A percentile compares a stretch with the other conserved stretches of the same genome.
These are phyloP conservation scores for Colletotrichum higginsianum DNA, from an alignment of 2,329 filamentous ascomycete genomes.

Conservation along the genomic window DNA sequence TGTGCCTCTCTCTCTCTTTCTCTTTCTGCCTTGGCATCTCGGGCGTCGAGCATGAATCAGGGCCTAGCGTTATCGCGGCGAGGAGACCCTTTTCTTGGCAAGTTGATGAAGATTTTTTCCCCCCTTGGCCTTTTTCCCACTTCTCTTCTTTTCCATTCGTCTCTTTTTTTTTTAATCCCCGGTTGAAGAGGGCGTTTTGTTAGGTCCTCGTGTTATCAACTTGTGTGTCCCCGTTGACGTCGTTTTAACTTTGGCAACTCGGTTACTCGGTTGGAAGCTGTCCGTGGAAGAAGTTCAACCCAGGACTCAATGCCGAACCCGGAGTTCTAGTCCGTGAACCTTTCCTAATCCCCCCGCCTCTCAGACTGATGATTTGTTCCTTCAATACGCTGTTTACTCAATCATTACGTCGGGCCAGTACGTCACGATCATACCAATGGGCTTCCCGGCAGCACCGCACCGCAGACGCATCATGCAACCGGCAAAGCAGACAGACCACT, in stretches of 20 bases:
- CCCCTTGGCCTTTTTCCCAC: too few relatives aligned
- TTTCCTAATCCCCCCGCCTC: too few relatives aligned
- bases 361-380: too few relatives aligned
- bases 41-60: conserved; percentile 23
- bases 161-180: too few relatives aligned
- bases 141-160: too few relatives aligned
- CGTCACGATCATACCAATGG: too few relatives aligned
- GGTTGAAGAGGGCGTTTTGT: too few relatives aligned
- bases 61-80: conserved; percentile 21
- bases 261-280: too few relatives aligned
- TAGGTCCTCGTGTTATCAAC: neutral
- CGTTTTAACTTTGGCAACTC: neutral
- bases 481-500: neutral
- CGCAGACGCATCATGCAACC: neutral
- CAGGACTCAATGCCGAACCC: neutral
- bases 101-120: neutral
- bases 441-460: neutral
- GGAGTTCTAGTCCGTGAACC: neutral
- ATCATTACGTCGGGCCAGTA: conserved; percentile 7
- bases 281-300: too few relatives aligned
- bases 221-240: too few relatives aligned
- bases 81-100: conserved; percentile 18
- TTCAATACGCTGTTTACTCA: neutral
- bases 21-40: conserved; percentile 23
- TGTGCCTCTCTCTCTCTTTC: neutral